Conservation (phyloP, 2,329 filamentous ascomycete genomes). For the Cladorrhinum sp. region DNA sequence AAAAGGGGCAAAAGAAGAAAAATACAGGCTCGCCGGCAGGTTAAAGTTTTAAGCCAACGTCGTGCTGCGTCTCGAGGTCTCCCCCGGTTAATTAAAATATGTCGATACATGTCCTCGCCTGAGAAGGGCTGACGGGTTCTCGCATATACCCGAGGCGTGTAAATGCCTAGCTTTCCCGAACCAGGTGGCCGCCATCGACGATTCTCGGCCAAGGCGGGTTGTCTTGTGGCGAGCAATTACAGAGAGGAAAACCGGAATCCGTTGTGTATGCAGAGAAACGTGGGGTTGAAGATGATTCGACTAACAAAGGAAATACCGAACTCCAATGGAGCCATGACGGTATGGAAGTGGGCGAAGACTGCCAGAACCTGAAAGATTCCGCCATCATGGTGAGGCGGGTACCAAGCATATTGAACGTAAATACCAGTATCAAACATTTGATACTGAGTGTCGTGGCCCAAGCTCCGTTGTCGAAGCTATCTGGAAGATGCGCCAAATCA, state of each 20-base stretch:
- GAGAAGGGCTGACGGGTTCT: constrained; percentile 14
- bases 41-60: background rate
- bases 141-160: constrained; percentile 22
- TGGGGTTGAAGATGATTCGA: background rate
- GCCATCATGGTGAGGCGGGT: background rate
- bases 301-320: background rate
- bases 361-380: background rate
- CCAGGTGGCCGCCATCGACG: background rate
- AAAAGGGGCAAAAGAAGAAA: background rate
- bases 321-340: background rate
- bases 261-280: too few relatives aligned
- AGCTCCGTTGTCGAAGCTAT: background rate
- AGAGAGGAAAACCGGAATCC: too few relatives aligned
- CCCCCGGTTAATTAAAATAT: background rate
- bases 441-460: background rate
- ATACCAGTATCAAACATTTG: background rate
- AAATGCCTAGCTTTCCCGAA: constrained; percentile 11
- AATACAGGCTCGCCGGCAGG: background rate
- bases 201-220: constrained; percentile 7
- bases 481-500: background rate
- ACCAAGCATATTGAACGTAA: background rate
- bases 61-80: background rate
- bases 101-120: constrained; percentile 5
- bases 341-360: background rate
- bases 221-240: background rate